These are phyloP conservation scores for Houttuynia cordata DNA, from an alignment of 164 flowering plant genomes.

Conservation along the genomic window DNA sequence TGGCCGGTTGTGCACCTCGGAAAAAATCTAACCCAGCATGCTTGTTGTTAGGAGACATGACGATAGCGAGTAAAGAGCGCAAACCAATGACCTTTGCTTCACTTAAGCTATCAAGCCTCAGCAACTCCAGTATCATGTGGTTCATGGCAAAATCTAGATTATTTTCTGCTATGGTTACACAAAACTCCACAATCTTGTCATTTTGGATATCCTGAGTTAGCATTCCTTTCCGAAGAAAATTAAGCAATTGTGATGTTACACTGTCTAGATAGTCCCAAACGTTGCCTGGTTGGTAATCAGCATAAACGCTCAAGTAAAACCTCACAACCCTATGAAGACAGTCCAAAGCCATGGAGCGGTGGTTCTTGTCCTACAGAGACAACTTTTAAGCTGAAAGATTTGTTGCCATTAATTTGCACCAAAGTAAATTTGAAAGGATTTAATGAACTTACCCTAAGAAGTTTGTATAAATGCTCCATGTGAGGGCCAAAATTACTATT, in stretches of 20 bases:
- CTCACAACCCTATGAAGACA: slow-evolving; percentile 93
- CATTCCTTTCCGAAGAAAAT: slow-evolving; percentile 83
- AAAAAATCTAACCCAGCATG: slow-evolving; percentile 75
- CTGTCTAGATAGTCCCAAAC: slow-evolving; percentile 98
- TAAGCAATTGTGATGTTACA: slow-evolving; percentile 84
- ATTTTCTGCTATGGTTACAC: slow-evolving; percentile 93
- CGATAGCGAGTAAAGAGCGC: slow-evolving; percentile 87
- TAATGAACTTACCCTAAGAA: slow-evolving; percentile 62
- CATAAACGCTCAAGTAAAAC: slow-evolving; percentile 85
- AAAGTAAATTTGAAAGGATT: not conserved
- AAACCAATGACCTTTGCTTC: slow-evolving; percentile 98
- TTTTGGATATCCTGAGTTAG: slow-evolving; percentile 97
- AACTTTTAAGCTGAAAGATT: slow-evolving; percentile 1
- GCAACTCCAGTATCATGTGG: slow-evolving; percentile 84
- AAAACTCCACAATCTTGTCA: slow-evolving; percentile 95
- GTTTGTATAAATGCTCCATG: slow-evolving; percentile 95
- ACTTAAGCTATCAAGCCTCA: slow-evolving; percentile 78
- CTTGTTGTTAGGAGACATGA: slow-evolving; percentile 71
- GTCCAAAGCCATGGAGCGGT: slow-evolving; percentile 96
- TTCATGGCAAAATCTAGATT: slow-evolving; percentile 97
- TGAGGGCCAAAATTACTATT: slow-evolving; percentile 71
- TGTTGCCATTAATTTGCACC: not conserved
- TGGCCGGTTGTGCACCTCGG: slow-evolving; percentile 32
- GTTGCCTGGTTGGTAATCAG: slow-evolving; percentile 64
- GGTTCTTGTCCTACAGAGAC: slow-evolving; percentile 81